Conservation (phyloP, 2,329 filamentous ascomycete genomes). For the Cercospora janseana region DNA sequence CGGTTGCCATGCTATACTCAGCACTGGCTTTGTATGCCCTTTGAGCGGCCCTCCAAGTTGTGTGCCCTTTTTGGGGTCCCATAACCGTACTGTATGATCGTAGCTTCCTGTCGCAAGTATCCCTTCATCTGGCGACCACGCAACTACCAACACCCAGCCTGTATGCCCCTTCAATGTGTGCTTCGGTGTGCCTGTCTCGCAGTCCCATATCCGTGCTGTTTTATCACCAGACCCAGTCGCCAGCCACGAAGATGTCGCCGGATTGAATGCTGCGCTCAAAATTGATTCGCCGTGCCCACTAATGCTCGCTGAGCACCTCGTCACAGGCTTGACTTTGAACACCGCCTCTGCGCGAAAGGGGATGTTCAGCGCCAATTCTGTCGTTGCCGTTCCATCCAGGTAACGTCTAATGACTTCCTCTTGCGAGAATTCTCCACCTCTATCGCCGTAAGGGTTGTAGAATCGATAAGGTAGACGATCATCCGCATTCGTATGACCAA, state of each 20-base stretch:
- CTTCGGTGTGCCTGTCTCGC: conserved; percentile 84
- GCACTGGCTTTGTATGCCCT: conserved; percentile 88
- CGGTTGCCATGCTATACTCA: conserved; percentile 86
- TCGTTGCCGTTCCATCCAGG: conserved; percentile 42
- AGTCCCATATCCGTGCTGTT: conserved; percentile 91
- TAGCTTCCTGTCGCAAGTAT: conserved; percentile 86
- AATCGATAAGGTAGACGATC: conserved; percentile 67
- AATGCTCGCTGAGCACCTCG: conserved; percentile 83
- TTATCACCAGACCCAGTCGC: conserved; percentile 89
- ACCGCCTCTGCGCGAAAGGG: conserved; percentile 81
- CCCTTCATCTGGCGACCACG: conserved; percentile 80
- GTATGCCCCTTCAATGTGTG: conserved; percentile 84
- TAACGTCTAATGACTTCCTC: conserved; percentile 43
- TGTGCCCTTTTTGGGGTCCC: conserved; percentile 80
- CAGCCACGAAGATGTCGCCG: conserved; percentile 69
- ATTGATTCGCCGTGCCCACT: conserved; percentile 91
- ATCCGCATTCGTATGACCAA: conserved; percentile 60
- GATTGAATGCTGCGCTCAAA: conserved; percentile 80
- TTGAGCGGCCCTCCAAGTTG: conserved; percentile 69
- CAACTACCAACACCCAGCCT: conserved; percentile 84
- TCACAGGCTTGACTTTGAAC: conserved; percentile 88
- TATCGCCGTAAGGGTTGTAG: conserved; percentile 51
- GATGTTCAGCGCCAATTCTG: conserved; percentile 61
- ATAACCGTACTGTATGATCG: conserved; percentile 87
- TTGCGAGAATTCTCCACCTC: conserved; percentile 44